These are phyloP conservation scores for Avena sativa DNA, from an alignment of 176 grass and related monocot species.

Conservation along the genomic window DNA sequence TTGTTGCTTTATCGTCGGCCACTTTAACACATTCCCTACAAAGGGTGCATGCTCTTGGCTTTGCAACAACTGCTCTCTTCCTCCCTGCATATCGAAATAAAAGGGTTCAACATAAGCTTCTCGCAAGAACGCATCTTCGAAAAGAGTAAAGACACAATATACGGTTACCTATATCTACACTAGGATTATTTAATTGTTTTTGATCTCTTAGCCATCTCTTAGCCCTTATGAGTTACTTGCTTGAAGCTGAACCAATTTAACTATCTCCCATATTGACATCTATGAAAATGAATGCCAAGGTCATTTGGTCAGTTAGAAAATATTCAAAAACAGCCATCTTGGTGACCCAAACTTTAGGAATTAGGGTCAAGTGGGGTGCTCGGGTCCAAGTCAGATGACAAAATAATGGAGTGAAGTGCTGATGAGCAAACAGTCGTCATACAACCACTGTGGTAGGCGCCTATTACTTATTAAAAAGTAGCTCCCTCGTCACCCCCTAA, in stretches of 20 bases:
- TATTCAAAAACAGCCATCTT: background rate
- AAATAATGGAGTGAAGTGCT: background rate
- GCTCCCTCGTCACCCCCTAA: background rate
- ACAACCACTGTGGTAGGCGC: background rate
- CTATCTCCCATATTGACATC: background rate
- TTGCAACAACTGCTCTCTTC: constrained; percentile 69
- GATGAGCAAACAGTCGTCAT: background rate
- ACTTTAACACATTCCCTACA: constrained; percentile 77
- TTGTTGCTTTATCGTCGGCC: constrained; percentile 20
- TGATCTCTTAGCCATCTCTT: background rate
- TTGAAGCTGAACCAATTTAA: constrained; percentile 21
- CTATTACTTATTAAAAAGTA: background rate
- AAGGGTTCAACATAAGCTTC: background rate
- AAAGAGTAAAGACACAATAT: constrained; percentile 18
- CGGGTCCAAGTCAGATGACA: background rate
- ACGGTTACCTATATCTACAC: background rate
- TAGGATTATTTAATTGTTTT: background rate
- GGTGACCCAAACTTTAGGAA: background rate
- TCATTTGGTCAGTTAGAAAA: background rate
- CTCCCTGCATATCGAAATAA: constrained; percentile 45
- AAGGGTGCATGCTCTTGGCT: constrained; percentile 76
- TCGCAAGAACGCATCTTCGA: background rate
- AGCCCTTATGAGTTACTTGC: background rate
- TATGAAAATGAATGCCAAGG: constrained; percentile 9
- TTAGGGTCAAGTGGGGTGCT: constrained; percentile 7